phyloP scores from a whole-genome alignment of 495 filamentous ascomycete species.

The Aspergillus diversus region DNA sequence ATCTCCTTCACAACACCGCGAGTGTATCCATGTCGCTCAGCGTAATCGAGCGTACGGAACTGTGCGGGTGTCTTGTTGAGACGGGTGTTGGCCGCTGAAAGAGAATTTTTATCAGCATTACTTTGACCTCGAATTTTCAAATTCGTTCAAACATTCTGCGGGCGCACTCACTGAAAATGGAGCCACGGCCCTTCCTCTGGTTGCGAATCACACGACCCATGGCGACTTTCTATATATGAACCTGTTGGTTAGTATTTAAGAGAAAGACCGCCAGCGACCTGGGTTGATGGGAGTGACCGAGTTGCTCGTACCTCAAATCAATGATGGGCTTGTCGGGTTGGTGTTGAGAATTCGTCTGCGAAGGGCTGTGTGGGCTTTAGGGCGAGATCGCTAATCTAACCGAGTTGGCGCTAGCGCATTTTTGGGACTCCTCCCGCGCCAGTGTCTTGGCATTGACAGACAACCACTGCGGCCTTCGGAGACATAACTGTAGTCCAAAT shows the following conservation, averaged over 20 bases:
- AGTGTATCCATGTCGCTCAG: constrained; percentile 95
- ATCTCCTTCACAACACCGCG: constrained; percentile 98
- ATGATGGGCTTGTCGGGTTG: constrained; percentile 56
- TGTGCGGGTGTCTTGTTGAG: constrained; percentile 90
- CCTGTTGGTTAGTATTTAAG: constrained; percentile 45
- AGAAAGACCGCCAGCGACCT: constrained; percentile 37
- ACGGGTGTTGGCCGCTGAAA: constrained; percentile 77
- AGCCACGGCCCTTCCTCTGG: constrained; percentile 97
- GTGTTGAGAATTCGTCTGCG: constrained; percentile 51
- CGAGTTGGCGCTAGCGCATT: constrained; percentile 40
- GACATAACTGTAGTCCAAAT: no score
- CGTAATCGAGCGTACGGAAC: constrained; percentile 93
- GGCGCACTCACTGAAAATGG: constrained; percentile 88
- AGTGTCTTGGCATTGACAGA: background rate
- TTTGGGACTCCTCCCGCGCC: constrained; percentile 22
- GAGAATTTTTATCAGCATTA: constrained; percentile 48
- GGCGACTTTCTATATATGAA: constrained; percentile 50
- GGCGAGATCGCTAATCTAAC: constrained; percentile 54
- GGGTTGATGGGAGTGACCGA: constrained; percentile 37
- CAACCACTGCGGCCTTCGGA: no score
- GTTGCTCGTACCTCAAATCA: constrained; percentile 49
- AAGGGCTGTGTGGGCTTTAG: constrained; percentile 55
- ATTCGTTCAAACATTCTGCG: constrained; percentile 27
- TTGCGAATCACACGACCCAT: constrained; percentile 91
- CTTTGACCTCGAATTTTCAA: constrained; percentile 20